These are phyloP conservation scores for Diaporthe batatas DNA, from an alignment of 2,329 filamentous ascomycete species.

Conservation along the genomic window DNA sequence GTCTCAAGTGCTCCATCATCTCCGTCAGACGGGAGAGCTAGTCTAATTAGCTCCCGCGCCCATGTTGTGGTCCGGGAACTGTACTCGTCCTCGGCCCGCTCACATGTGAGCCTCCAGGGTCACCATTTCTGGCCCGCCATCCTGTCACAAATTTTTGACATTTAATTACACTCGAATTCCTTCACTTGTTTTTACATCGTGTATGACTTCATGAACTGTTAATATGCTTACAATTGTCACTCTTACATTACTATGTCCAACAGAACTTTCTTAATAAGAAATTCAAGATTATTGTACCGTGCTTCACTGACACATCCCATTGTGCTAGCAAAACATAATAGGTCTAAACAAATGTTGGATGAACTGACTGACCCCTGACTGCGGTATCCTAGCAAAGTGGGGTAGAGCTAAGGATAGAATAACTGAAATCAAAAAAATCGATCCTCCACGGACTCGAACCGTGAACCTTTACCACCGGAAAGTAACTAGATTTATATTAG, in stretches of 20 bases:
- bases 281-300: too few relatives aligned
- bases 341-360: neutral
- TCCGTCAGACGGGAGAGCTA: constrained; percentile 4
- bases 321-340: neutral
- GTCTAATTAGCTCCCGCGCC: neutral
- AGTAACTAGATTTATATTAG: neutral
- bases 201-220: too few relatives aligned
- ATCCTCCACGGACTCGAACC: constrained; percentile 36
- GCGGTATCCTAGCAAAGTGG: rapidly evolving
- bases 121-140: neutral
- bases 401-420: neutral
- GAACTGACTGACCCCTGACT: neutral
- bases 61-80: neutral
- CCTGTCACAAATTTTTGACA: neutral
- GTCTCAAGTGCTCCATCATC: neutral
- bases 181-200: too few relatives aligned
- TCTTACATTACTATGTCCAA: too few relatives aligned
- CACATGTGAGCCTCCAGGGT: neutral
- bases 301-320: too few relatives aligned
- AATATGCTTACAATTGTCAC: too few relatives aligned
- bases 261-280: too few relatives aligned
- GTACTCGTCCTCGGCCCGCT: neutral
- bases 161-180: neutral
- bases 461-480: constrained; percentile 35
- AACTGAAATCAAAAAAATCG: neutral